Base-by-base conservation (phyloP, 306 rosid genomes). In the Glycine tomentella region DNA sequence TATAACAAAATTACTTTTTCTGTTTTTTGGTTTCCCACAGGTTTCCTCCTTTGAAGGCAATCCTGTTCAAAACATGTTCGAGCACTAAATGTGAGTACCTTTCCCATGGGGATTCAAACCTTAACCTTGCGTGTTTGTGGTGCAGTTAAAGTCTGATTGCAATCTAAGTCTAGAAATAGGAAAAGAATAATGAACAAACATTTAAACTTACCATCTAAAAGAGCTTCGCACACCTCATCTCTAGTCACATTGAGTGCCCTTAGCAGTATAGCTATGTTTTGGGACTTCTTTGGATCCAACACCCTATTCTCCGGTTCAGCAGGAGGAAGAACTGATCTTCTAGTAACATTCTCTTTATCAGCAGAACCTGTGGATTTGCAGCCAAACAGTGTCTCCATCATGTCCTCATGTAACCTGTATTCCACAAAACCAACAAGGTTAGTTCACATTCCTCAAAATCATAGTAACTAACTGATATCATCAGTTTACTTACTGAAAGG, bases 371-470 rank as follows among this genome's bases (percentile, higher is more conserved):
- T 69, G 7, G 94, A 75, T 76, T 91, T 88, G 85, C 91, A 93
- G 40, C 98, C 96, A 59, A 95, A 95, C 10, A 95, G 87, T 67
- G 91, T 86, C 88, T 95, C 99, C 98, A 95, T 95, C 99, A 95
- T 95, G 80, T 90, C 98, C 88, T 95, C 99, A 49, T 95, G 93
- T 62, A 95, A 89, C 87, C 99, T 95, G 71, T 7, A 38, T 38
- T 38, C 72, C 65, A 84, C 9, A 82, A 74, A 69, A 69, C 59
- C 46, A 75, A 20, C 38, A 75, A 20, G 3, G 8, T 78, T 36
- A 40, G n/a, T 69, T 36, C 68, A 17, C 31, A 25, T 5, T 8
- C 8, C 69, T 25, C 6, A 68, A 10, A 68, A 68, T 68, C 55
- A 44, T 42, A 65, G 25, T 8, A 40, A 14, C 51, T 34, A 14